Base-by-base conservation (phyloP, 2,329 filamentous ascomycete genomes). In the Cercospora citrullina region DNA sequence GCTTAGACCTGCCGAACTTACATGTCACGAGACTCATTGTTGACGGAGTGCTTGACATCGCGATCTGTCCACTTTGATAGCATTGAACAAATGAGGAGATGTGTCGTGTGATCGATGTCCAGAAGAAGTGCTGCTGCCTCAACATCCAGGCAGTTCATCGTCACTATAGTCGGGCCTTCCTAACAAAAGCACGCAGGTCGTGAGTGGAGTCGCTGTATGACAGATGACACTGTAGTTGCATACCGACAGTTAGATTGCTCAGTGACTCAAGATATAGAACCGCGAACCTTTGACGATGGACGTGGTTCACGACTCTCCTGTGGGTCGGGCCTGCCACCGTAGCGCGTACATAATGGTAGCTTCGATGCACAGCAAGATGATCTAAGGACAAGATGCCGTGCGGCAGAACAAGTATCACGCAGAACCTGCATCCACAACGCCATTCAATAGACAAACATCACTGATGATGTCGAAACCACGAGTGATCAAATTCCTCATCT, bases 401-500 rank as follows among this genome's bases (percentile, higher is more conserved):
- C 21, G 36, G 36, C 36, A 42, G 28, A 4, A 14, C 12, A 53
- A 28, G 12, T 14, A 53, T 28, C 48, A 26, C 48, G 2, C 12
- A 53, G 48, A 26, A 26, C 7, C 4, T 53, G 21, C 12, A 5
- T 2, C 21, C 48, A 16, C 48, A 28, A 6, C 4, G 5, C 12
- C 21, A 28, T 26, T 26, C 48, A 53, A 8, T 21, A 53, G 48
- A 14, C 21, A 3, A 23, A 28, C 33, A 16, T 21, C 14, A n/a
- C 9, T 8, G 55, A 66, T 16, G 2, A 66, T 65, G 55, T 42
- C 58, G 12, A 23, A 18, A 26, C 28, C 59, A 62, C 2, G 30
- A 53, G 45, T 18, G 10, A 58, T 63, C 16, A 62, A 60, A 28
- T 69, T 76, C 31, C 51, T 75, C 16, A 61, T 76, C 63, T 64